phyloP scores from a whole-genome alignment of 1,284 basidiomycete species.

The Hypsizygus ulmarius region DNA sequence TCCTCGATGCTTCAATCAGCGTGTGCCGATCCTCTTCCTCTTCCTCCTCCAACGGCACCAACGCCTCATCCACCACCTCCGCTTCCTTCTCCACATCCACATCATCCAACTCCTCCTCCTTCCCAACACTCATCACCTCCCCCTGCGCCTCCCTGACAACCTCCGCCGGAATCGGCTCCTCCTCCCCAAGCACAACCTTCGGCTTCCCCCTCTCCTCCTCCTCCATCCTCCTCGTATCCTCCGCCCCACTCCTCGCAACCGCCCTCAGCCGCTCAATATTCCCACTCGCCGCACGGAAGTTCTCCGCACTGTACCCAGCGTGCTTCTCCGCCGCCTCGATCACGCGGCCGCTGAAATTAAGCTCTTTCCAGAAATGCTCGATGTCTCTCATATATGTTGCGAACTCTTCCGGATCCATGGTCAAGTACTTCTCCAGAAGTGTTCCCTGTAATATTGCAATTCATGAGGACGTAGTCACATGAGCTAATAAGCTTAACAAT shows the following conservation, averaged over 20 bases:
- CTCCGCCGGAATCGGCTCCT: slow-evolving; percentile 8
- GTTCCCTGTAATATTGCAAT: slow-evolving; percentile 58
- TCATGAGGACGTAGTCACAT: slow-evolving; percentile 5
- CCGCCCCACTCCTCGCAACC: slow-evolving; percentile 36
- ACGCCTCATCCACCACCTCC: neutral
- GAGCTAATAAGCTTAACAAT: neutral
- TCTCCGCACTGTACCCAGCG: slow-evolving; percentile 23
- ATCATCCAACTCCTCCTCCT: neutral
- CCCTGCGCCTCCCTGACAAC: neutral
- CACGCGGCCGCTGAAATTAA: slow-evolving; percentile 43
- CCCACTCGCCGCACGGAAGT: slow-evolving; percentile 29
- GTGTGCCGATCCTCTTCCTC: neutral
- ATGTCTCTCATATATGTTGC: slow-evolving; percentile 56
- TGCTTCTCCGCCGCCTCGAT: slow-evolving; percentile 11
- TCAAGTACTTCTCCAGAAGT: slow-evolving; percentile 88
- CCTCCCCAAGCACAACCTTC: slow-evolving; percentile 37
- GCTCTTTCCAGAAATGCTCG: slow-evolving; percentile 44
- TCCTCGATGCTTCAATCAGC: neutral
- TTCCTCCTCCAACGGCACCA: neutral
- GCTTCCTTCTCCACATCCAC: neutral
- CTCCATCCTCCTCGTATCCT: slow-evolving; percentile 29
- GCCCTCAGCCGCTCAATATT: slow-evolving; percentile 32
- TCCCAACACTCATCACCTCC: neutral
- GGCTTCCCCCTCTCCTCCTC: slow-evolving; percentile 30
- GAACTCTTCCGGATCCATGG: slow-evolving; percentile 67